A percentile compares a stretch with the other conserved stretches of the same genome.
phyloP scores from a whole-genome alignment of 2,329 filamentous ascomycete species.

The Aurifilum marmelostoma region DNA sequence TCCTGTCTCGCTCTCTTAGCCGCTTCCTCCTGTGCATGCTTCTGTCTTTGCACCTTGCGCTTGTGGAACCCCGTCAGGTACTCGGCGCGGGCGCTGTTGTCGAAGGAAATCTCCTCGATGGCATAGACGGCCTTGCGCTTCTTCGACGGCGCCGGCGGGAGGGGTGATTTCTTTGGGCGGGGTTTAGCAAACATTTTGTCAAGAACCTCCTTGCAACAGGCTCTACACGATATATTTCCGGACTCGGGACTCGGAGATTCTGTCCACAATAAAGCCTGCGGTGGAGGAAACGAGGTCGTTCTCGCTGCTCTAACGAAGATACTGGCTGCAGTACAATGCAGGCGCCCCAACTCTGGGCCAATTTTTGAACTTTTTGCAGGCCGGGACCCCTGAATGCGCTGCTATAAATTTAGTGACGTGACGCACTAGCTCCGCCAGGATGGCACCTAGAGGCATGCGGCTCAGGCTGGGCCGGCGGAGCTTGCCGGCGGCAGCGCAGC shows the following conservation, averaged over 20 bases:
- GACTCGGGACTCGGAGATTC: too few relatives aligned
- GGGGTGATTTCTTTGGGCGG: conserved; percentile 58
- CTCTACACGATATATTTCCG: too few relatives aligned
- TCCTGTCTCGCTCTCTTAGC: conserved; percentile 78
- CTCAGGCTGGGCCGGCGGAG: conserved; percentile 16
- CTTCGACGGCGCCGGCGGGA: conserved; percentile 66
- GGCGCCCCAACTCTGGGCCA: background rate
- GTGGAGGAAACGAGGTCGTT: background rate
- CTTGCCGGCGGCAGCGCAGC: conserved; percentile 27
- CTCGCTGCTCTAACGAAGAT: background rate
- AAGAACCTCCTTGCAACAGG: too few relatives aligned
- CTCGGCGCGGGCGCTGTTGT: conserved; percentile 76
- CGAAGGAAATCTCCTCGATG: conserved; percentile 84
- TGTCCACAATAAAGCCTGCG: background rate
- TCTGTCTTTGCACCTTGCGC: conserved; percentile 83
- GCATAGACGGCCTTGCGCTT: conserved; percentile 63
- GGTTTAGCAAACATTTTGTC: conserved; percentile 56
- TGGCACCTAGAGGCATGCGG: conserved; percentile 12
- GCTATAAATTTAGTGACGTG: conserved; percentile 28
- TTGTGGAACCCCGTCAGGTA: conserved; percentile 97
- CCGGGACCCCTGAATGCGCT: conserved; percentile 28
- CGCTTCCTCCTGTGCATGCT: conserved; percentile 81
- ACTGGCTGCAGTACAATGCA: background rate
- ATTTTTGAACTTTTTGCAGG: conserved; percentile 21
- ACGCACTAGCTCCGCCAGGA: conserved; percentile 22